Conservation (phyloP, 495 filamentous ascomycete genomes). For the Lindgomyces ingoldianus region DNA sequence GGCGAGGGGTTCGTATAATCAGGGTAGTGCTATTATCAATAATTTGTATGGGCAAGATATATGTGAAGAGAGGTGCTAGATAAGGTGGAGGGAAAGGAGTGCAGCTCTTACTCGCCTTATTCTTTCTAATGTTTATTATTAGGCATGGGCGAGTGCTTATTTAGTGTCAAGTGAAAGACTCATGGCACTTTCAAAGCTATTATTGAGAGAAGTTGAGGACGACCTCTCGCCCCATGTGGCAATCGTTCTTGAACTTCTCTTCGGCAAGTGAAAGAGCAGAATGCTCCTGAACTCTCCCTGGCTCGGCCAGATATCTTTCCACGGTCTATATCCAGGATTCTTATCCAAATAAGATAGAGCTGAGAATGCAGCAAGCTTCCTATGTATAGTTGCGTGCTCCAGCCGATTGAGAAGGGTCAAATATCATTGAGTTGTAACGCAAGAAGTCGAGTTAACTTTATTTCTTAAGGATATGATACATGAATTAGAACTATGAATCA, state of each 20-base stretch:
- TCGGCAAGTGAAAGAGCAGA: slow-evolving; percentile 30
- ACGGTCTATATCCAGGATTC: slow-evolving; percentile 8
- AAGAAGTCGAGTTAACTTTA: slow-evolving; percentile 33
- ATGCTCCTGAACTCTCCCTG: slow-evolving; percentile 27
- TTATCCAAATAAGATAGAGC: slow-evolving; percentile 7
- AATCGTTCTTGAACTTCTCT: slow-evolving; percentile 22
- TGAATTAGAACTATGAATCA: not conserved
- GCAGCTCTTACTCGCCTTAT: slow-evolving; percentile 24
- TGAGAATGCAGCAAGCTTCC: slow-evolving; percentile 26
- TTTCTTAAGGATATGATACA: slow-evolving; percentile 34
- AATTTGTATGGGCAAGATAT: slow-evolving; percentile 81
- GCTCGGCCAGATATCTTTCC: slow-evolving; percentile 34
- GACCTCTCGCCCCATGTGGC: slow-evolving; percentile 31
- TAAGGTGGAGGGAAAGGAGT: slow-evolving; percentile 2
- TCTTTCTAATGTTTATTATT: slow-evolving; percentile 62
- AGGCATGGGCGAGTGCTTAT: slow-evolving; percentile 56
- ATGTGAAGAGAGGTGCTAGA: slow-evolving; percentile 54
- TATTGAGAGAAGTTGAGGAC: no score
- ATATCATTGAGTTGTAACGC: slow-evolving; percentile 18
- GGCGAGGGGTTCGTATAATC: slow-evolving; percentile 53
- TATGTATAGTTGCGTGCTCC: slow-evolving; percentile 28
- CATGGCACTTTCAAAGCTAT: not conserved
- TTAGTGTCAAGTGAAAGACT: not conserved
- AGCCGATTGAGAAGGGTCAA: slow-evolving; percentile 15
- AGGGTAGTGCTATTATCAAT: slow-evolving; percentile 61